phyloP scores from a whole-genome alignment of 345 rosid genomes.

The Draba incana region DNA sequence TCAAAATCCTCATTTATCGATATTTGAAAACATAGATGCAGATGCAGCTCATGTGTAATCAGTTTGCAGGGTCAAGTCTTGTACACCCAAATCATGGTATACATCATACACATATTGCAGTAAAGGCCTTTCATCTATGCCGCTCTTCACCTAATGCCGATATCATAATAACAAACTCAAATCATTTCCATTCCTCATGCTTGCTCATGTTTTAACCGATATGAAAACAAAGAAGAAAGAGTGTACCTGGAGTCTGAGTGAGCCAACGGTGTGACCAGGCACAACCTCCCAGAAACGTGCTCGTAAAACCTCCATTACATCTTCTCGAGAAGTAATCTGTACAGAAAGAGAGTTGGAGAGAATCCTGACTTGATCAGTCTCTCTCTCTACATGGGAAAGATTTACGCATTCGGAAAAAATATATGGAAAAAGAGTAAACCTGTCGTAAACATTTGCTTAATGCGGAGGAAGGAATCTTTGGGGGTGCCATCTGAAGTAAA shows the following conservation, averaged over 20 bases:
- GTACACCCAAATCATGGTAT: constrained; percentile 84
- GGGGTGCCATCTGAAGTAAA: constrained; percentile 96
- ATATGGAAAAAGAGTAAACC: constrained; percentile 47
- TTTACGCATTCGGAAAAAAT: constrained; percentile 4
- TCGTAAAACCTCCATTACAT: constrained; percentile 69
- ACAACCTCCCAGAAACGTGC: constrained; percentile 96
- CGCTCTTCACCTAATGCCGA: constrained; percentile 62
- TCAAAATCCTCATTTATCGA: constrained; percentile 10
- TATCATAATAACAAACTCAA: constrained; percentile 4
- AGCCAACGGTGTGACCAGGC: constrained; percentile 90
- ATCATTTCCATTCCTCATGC: background rate
- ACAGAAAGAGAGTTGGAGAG: constrained; percentile 7
- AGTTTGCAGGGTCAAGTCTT: constrained; percentile 81
- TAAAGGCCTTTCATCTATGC: constrained; percentile 57
- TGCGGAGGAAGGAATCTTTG: constrained; percentile 82
- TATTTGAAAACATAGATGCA: constrained; percentile 10
- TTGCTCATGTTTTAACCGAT: background rate
- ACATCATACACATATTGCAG: constrained; percentile 66
- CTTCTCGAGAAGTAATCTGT: constrained; percentile 75
- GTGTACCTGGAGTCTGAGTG: constrained; percentile 71
- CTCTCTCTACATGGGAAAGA: constrained; percentile 1
- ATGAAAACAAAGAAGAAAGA: background rate
- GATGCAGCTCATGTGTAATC: constrained; percentile 44
- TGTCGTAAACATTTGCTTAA: constrained; percentile 88
- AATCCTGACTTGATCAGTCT: background rate